phyloP scores from a whole-genome alignment of 306 rosid genomes.

The Alnus glutinosa region DNA sequence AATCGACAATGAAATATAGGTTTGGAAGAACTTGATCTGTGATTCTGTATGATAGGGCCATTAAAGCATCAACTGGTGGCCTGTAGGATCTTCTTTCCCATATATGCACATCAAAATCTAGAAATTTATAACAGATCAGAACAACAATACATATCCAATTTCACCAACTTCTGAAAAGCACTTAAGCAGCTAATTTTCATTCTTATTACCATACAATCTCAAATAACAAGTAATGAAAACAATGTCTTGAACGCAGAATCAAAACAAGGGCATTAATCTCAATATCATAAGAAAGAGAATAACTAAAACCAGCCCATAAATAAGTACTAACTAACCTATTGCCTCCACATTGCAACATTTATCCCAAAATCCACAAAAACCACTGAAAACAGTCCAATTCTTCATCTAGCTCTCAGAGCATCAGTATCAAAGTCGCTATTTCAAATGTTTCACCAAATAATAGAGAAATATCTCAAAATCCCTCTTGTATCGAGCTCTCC shows the following conservation, averaged over 20 bases:
- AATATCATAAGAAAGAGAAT: not conserved
- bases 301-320: slow-evolving; percentile 7
- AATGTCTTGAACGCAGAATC: not conserved
- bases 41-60: not conserved
- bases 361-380: slow-evolving; percentile 18
- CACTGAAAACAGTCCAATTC: not conserved
- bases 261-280: slow-evolving; percentile 1
- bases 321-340: not conserved
- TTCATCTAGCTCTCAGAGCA: slow-evolving; percentile 32
- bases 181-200: not conserved
- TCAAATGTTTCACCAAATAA: too few species aligned
- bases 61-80: not conserved
- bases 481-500: too few species aligned
- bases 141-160: not conserved
- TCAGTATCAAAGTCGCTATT: too few species aligned
- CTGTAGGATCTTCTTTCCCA: not conserved
- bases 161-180: not conserved
- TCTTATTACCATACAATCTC: not conserved
- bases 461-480: too few species aligned
- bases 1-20: not conserved
- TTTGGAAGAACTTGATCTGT: not conserved
- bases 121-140: not conserved
- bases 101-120: not conserved
- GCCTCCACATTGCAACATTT: slow-evolving; percentile 19
- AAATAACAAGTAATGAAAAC: not conserved